Evolutionary conservation across 2,329 filamentous ascomycete genomes (phyloP).

Genomic region (Pyrenophora seminiperda): DNA sequence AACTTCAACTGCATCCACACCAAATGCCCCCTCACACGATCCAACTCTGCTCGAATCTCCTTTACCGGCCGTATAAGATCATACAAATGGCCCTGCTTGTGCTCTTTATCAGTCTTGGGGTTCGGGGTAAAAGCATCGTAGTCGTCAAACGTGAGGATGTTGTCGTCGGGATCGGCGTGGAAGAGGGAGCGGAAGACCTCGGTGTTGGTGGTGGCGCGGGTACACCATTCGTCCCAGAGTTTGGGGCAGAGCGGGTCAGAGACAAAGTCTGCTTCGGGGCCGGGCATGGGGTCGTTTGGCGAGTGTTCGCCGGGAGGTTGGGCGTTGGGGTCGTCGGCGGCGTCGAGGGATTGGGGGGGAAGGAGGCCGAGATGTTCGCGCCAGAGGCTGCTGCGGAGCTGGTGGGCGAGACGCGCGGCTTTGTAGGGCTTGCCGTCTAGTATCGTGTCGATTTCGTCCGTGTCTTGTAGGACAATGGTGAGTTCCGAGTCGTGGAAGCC

Average conservation of each 20-base stretch:
- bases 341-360: conserved; percentile 71
- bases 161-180: conserved; percentile 86
- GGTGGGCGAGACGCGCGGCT: conserved; percentile 81
- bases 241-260: conserved; percentile 63
- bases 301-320: conserved; percentile 71
- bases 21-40: conserved; percentile 82
- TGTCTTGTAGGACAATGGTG: conserved; percentile 87
- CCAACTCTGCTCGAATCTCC: conserved; percentile 75
- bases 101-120: conserved; percentile 61
- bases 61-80: conserved; percentile 68
- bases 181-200: conserved; percentile 78
- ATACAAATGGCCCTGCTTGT: conserved; percentile 83
- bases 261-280: conserved; percentile 66
- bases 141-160: conserved; percentile 86
- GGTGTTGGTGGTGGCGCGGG: conserved; percentile 72
- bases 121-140: conserved; percentile 74
- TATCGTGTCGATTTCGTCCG: conserved; percentile 67
- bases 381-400: conserved; percentile 82
- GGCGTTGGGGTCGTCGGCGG: conserved; percentile 73
- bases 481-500: conserved; percentile 91
- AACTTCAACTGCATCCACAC: conserved; percentile 97
- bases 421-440: conserved; percentile 82
- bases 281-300: conserved; percentile 76
- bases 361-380: conserved; percentile 87
- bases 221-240: conserved; percentile 70